Base-by-base conservation (phyloP, 208 protist genomes). In the Borovskyia barvae region DNA sequence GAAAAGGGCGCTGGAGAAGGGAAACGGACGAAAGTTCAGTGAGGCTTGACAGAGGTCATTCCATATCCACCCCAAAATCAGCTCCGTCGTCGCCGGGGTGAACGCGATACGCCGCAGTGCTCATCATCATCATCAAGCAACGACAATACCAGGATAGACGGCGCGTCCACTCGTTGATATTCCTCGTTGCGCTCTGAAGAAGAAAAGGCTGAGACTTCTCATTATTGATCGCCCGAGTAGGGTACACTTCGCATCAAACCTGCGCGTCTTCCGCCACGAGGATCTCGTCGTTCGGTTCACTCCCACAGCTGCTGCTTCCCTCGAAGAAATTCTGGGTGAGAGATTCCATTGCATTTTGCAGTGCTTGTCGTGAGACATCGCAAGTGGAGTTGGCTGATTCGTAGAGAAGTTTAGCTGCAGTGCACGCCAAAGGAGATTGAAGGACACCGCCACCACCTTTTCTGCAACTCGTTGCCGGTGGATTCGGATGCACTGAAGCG, bases 331-430 rank as follows among this genome's bases (percentile, higher is more conserved):
- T 66, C 30, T 67, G 42, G 30, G 76, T 46, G n/a, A 90, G 69
- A 20, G 66, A 26, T 22, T 70, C 55, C 17, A 86, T 43, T 0
- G 47, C 42, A n/a, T 75, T 66, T 25, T 77, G 72, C 50, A 89
- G 66, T 20, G 72, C 60, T 26, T 54, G 51, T 30, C 69, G 48
- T 17, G 63, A 70, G 11, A 83, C 82, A 22, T 89, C 62, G 5
- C 53, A 59, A n/a, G 71, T 79, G 1, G 69, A 47, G 24, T 46
- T 7, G 25, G 42, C 35, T 29, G 46, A 48, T 28, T 90, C 82
- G 46, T 82, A 90, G 9, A 90, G 51, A 51, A 90, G 60, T 25
- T 70, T 70, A 20, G 63, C 54, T 12, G 63, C 63, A 0, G 63
- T 70, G 63, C 63, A 70, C 48, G 57, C 65, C 28, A 72, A 39